phyloP scores from a whole-genome alignment of 179 eudicot genomes.

The Silene noctiflora region DNA sequence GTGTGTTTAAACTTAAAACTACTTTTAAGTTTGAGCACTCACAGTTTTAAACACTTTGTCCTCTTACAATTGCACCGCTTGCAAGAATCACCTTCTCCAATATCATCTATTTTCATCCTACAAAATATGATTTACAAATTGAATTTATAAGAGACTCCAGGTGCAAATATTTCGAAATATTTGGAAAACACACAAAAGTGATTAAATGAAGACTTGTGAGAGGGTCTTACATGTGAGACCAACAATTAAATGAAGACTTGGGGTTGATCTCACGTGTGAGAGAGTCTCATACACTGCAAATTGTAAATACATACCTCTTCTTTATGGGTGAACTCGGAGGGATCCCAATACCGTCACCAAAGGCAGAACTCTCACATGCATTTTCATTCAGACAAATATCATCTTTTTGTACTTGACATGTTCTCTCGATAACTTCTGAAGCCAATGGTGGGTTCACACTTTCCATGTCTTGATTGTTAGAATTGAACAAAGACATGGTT shows the following conservation, averaged over 20 bases:
- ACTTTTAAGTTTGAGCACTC: conserved; percentile 28
- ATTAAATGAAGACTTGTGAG: too few species aligned
- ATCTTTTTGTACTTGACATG: conserved; percentile 27
- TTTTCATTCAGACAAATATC: conserved; percentile 37
- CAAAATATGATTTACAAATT: conserved; percentile 15
- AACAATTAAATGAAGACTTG: too few species aligned
- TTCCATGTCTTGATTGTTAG: conserved; percentile 31
- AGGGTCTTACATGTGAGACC: neutral
- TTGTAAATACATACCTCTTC: conserved; percentile 47
- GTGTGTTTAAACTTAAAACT: neutral
- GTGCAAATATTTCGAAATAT: neutral
- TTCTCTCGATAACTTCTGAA: conserved; percentile 30
- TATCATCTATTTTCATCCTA: conserved; percentile 57
- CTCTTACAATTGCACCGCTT: conserved; percentile 80
- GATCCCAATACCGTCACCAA: conserved; percentile 33
- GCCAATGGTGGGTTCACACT: conserved; percentile 24
- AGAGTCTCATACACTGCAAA: neutral
- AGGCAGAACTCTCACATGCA: conserved; percentile 36
- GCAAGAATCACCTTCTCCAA: conserved; percentile 54
- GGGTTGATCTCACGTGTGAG: too few species aligned
- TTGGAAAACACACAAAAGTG: neutral
- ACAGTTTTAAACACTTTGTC: conserved; percentile 86
- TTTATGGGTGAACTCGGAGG: conserved; percentile 63
- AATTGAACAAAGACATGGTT: conserved; percentile 30
- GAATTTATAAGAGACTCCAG: neutral